phyloP scores from a whole-genome alignment of 129 eudicot species.

The Oenanthe sinensis region DNA sequence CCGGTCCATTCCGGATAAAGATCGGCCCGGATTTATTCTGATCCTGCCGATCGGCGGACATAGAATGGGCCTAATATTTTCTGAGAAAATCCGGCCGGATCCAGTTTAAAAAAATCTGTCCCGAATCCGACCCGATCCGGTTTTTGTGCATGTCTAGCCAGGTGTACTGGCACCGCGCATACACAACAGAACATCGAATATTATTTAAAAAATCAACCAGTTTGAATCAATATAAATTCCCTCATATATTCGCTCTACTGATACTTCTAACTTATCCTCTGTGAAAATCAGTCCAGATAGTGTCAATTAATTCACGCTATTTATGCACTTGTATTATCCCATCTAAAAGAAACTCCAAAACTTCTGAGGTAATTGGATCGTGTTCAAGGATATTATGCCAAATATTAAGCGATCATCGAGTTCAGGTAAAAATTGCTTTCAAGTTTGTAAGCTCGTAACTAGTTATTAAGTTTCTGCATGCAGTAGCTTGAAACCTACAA shows the following conservation, averaged over 20 bases:
- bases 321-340: neutral
- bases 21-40: no score
- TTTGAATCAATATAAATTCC: neutral
- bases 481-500: neutral
- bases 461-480: neutral
- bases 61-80: no score
- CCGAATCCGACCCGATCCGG: no score
- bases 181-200: neutral
- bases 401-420: neutral
- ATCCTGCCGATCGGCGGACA: no score
- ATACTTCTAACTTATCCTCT: neutral
- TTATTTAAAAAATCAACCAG: neutral
- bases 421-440: neutral
- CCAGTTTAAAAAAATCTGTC: no score
- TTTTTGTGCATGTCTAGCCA: no score
- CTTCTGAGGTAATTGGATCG: neutral
- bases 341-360: neutral
- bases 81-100: no score
- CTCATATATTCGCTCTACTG: neutral
- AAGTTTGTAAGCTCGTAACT: neutral
- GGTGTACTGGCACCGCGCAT: neutral
- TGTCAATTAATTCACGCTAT: neutral
- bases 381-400: neutral
- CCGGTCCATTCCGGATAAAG: no score
- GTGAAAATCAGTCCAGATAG: neutral